These are phyloP conservation scores for Ogataea philodendri DNA, from an alignment of 805 yeast genomes.

Conservation along the genomic window DNA sequence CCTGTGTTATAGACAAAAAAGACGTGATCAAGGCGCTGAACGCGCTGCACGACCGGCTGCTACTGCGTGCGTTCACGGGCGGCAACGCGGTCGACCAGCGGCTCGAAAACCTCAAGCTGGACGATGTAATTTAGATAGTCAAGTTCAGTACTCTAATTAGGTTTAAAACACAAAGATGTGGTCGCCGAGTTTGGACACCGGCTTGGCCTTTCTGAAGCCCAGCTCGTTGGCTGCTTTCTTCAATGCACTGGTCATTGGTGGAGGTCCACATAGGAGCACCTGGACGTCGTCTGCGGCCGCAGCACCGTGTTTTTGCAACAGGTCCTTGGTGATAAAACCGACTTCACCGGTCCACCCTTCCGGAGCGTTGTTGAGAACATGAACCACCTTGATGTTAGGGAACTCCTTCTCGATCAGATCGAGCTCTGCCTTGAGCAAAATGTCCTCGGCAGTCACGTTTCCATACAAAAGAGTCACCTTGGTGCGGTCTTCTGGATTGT, in stretches of 20 bases:
- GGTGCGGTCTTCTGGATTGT: constrained; percentile 76
- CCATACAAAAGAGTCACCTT: constrained; percentile 76
- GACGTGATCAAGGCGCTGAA: constrained; percentile 84
- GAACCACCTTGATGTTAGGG: constrained; percentile 64
- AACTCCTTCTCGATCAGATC: constrained; percentile 58
- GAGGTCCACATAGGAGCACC: constrained; percentile 90
- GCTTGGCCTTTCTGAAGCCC: constrained; percentile 82
- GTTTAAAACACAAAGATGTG: constrained; percentile 79
- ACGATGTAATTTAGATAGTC: constrained; percentile 11
- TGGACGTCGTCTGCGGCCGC: constrained; percentile 57
- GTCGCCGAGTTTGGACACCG: constrained; percentile 86
- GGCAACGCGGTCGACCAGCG: constrained; percentile 43
- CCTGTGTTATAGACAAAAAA: constrained; percentile 84
- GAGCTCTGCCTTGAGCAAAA: constrained; percentile 75
- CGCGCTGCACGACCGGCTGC: constrained; percentile 74
- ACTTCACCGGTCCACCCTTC: constrained; percentile 71
- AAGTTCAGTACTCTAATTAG: background rate
- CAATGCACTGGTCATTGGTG: constrained; percentile 83
- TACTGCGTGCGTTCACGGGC: constrained; percentile 44
- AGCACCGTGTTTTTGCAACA: constrained; percentile 64
- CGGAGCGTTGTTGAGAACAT: constrained; percentile 73
- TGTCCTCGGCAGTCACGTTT: constrained; percentile 75
- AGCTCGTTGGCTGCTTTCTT: constrained; percentile 73
- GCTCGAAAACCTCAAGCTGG: constrained; percentile 43
- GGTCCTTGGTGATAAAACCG: constrained; percentile 79